Base-by-base conservation (phyloP, 108 stramenopile genomes). In the Schizochytrium sp. region DNA sequence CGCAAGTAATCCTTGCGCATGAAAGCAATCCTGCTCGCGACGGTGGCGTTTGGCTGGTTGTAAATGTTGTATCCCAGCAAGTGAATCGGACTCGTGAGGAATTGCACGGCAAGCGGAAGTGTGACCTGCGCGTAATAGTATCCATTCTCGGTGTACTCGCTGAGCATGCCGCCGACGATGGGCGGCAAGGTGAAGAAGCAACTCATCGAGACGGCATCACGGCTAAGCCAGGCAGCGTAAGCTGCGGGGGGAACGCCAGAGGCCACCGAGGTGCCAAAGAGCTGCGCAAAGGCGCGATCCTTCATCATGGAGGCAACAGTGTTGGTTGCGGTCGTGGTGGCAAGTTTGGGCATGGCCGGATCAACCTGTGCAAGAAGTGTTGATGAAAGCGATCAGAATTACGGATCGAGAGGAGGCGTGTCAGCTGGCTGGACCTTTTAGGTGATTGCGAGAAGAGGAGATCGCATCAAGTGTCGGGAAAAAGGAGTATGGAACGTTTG, bases 281-380 rank as follows among this genome's bases (percentile, higher is more conserved):
- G 58, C 43, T 43, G 41, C 5, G 89, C 89, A 89, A 89, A 89
- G 5, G 89, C 89, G 76, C 83, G 72, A 58, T 89, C 89, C 44
- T 89, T 89, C 83, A 89, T 58, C 58, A 89, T 87, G 57, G 58
- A 87, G 19, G 87, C 43, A 57, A 60, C 57, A 12, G 87, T 87
- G 87, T 89, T 89, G 44, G 87, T 87, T 10, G 58, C 58, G 19
- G 89, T 60, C 12, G 83, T 87, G 19, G 83, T 60, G 41, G 53
- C 83, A 8, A 87, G 60, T 4, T 89, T 89, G 16, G 89, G 89
- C 57, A 87, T 57, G 16, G 87, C 76, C 5, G 89, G 69, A 0
- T 76, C 76, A 5, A 41, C 25, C 63, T 69, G 63, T 69, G 55
- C 55, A 3, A 57, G 55, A 8, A 16, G 55, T 34, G 34, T 34